A percentile compares a stretch with the other conserved stretches of the same genome.
These are phyloP conservation scores for Prunus fruticosa DNA, from an alignment of 306 rosid genomes.

Conservation along the genomic window DNA sequence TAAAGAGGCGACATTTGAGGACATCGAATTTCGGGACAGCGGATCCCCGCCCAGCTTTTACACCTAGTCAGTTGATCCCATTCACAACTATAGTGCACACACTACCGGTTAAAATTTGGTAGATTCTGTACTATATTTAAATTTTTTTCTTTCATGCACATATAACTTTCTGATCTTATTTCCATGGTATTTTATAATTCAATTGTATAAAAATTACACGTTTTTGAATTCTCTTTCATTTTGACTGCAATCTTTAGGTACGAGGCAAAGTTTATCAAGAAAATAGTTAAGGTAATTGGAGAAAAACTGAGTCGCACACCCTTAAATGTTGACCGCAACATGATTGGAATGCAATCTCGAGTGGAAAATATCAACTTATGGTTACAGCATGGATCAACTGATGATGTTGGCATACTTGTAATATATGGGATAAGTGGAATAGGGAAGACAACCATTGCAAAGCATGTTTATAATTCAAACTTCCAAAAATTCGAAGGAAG, in stretches of 20 bases:
- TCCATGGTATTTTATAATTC: too few relatives aligned
- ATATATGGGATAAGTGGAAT: conserved; percentile 2
- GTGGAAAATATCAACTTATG: neutral
- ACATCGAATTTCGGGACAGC: too few relatives aligned
- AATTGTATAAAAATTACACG: too few relatives aligned
- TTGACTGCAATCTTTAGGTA: neutral
- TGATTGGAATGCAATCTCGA: neutral
- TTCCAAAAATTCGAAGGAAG: neutral
- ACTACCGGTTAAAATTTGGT: too few relatives aligned
- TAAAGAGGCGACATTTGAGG: too few relatives aligned
- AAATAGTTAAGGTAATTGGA: neutral
- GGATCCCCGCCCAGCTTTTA: too few relatives aligned
- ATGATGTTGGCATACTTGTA: too few relatives aligned
- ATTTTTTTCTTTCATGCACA: too few relatives aligned
- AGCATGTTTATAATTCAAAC: neutral
- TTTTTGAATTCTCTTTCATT: neutral
- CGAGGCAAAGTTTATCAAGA: neutral
- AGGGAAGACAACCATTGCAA: conserved; percentile 9
- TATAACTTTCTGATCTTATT: neutral
- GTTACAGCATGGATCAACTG: neutral
- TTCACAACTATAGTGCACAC: too few relatives aligned
- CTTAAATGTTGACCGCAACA: neutral
- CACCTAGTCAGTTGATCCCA: too few relatives aligned
- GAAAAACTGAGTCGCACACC: neutral
- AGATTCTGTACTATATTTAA: too few relatives aligned